Evolutionary conservation across 202 grass and related monocot genomes (phyloP), one percentile per base, ranked within the genome.

Genomic region (Digitaria exilis): DNA sequence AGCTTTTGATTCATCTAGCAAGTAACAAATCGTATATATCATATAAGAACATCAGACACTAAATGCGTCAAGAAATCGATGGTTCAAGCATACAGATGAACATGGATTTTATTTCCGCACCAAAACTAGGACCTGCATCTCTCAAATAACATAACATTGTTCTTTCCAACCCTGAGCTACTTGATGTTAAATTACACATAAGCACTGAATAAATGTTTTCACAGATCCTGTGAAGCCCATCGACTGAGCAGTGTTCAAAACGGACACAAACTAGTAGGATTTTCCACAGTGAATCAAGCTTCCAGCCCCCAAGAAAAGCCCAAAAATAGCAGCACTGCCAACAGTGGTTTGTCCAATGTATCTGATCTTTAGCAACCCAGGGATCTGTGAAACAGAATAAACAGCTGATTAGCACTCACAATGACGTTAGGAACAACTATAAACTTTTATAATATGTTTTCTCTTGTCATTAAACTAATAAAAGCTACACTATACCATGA

Each of bases 211-310:
- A 76, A 63, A 56, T 67, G 46, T 65, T 78, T 57, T 34, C 39
- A 31, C 6, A 37, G 54, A 55, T 71, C 61, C 32, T 61, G 54
- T 59, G 25, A 8, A 57, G 50, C 42, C 13, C 61, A 86, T 77
- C 57, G 25, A 57, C 71, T 25, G 41, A 54, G 64, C 55, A 66
- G 42, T 46, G 16, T 63, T 81, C 32, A 70, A 70, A 86, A 73
- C 85, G 74, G 59, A 75, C 15, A 16, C 30, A 10, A 80, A 59
- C 90, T 91, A 99, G 79, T 96, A 96, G 30, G 81, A 92, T 86
- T 92, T 99, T 43, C 96, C 96, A 77, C 93, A 96, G 42, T 99
- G 96, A 94, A 99, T 96, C 86, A 99, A 96, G 78, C 96, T 99
- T 39, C 96, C 96, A 58, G 91, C 93, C 85, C 89, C 96, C 76